Evolutionary conservation across 2,329 filamentous ascomycete species (phyloP).

Genomic region (Aspergillus tubingensis): DNA sequence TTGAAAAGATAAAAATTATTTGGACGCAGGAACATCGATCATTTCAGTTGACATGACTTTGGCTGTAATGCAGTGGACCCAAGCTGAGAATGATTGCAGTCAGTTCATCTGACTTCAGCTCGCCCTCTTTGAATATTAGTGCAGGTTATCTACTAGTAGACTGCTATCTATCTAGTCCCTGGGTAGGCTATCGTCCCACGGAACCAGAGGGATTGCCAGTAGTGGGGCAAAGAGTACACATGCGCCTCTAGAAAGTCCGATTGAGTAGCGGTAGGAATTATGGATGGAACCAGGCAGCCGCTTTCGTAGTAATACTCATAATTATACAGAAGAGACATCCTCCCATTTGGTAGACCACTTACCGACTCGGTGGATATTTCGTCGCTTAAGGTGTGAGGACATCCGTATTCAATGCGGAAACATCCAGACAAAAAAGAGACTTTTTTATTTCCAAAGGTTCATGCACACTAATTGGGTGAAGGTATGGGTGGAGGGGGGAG

Average conservation of each 20-base stretch:
- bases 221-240: slow-evolving; percentile 1
- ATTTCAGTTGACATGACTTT: too few relatives aligned
- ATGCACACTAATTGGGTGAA: not conserved
- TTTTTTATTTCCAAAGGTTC: not conserved
- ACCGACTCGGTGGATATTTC: not conserved
- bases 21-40: too few relatives aligned
- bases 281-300: slow-evolving; percentile 3
- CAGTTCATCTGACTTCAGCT: not conserved
- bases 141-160: not conserved
- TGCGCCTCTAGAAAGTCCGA: slow-evolving; percentile 2
- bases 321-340: not conserved
- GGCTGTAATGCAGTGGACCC: too few relatives aligned
- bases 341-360: not conserved
- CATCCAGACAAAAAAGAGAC: not conserved
- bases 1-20: too few relatives aligned
- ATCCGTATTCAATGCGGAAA: not conserved
- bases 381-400: not conserved
- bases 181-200: not conserved
- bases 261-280: slow-evolving; percentile 1
- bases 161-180: not conserved
- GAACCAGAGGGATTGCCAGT: not conserved
- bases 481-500: not conserved
- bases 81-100: not conserved
- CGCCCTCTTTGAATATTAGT: not conserved
- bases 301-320: not conserved